Percentiles rank a stretch among this genome's conserved stretches.
phyloP scores from a whole-genome alignment of 345 rosid species.

The Populus davidiana region DNA sequence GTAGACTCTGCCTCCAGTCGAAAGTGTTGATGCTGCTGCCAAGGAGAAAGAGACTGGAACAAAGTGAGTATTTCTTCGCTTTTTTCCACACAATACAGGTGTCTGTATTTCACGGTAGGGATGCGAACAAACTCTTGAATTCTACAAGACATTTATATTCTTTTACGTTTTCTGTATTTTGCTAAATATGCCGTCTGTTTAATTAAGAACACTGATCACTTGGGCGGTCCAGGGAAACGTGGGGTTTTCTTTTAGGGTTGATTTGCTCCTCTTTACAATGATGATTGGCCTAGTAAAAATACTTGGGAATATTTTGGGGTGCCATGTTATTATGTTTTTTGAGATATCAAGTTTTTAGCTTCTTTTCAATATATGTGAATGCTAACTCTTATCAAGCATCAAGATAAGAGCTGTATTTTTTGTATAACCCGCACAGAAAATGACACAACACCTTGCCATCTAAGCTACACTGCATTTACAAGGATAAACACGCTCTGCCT shows the following conservation, averaged over 20 bases:
- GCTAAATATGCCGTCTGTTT: background rate
- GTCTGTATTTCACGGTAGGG: background rate
- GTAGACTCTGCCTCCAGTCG: slow-evolving; percentile 52
- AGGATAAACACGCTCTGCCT: background rate
- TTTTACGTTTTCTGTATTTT: background rate
- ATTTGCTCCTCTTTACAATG: background rate
- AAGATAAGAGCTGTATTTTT: background rate
- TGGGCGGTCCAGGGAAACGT: background rate
- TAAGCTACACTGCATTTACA: background rate
- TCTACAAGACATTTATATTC: background rate
- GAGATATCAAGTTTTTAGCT: background rate
- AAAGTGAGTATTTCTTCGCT: background rate
- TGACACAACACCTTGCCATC: background rate
- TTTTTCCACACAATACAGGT: background rate
- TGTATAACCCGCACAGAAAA: background rate
- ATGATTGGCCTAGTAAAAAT: background rate
- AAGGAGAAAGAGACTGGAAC: slow-evolving; percentile 15
- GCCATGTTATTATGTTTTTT: background rate
- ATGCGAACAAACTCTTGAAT: background rate
- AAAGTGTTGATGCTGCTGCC: slow-evolving; percentile 23
- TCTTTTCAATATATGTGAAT: background rate
- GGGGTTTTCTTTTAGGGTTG: background rate
- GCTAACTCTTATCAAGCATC: background rate
- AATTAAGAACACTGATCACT: background rate
- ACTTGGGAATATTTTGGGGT: background rate